Conservation (phyloP, 192 early-diverging fungal genomes). For the Backusella tuberculispora region DNA sequence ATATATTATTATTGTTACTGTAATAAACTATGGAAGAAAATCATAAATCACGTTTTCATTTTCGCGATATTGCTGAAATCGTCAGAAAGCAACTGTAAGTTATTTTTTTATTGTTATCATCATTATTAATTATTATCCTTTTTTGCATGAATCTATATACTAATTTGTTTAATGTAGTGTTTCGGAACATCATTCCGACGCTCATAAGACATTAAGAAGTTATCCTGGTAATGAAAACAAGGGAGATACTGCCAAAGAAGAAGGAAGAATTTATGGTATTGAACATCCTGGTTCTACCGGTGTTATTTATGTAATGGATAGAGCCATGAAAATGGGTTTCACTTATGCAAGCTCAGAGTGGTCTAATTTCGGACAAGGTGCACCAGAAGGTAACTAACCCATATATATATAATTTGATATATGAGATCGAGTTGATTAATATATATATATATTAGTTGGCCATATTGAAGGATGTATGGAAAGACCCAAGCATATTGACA, state of each 20-base stretch:
- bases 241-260: not conserved
- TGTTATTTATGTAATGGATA: conserved; percentile 61
- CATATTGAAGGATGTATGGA: conserved; percentile 47
- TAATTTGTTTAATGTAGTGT: not conserved
- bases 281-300: conserved; percentile 54
- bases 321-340: conserved; percentile 50
- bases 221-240: conserved; percentile 45
- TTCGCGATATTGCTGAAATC: not conserved
- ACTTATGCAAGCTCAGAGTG: conserved; percentile 42
- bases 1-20: not conserved
- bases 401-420: not conserved
- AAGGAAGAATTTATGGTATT: conserved; percentile 35
- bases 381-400: conserved; percentile 49
- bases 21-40: not conserved
- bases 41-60: not conserved
- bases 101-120: no score
- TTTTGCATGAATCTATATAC: conserved; percentile 6
- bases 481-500: conserved; percentile 31
- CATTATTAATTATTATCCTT: not conserved
- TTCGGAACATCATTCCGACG: conserved; percentile 33
- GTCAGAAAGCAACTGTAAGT: not conserved
- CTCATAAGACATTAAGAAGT: conserved; percentile 43
- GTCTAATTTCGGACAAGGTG: conserved; percentile 51
- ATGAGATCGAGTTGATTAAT: not conserved
- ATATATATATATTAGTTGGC: conserved; percentile 28